Evolutionary conservation across 176 grass and related monocot species (phyloP), one percentile per base, ranked within the genome.

Genomic region (Avena atlantica): DNA sequence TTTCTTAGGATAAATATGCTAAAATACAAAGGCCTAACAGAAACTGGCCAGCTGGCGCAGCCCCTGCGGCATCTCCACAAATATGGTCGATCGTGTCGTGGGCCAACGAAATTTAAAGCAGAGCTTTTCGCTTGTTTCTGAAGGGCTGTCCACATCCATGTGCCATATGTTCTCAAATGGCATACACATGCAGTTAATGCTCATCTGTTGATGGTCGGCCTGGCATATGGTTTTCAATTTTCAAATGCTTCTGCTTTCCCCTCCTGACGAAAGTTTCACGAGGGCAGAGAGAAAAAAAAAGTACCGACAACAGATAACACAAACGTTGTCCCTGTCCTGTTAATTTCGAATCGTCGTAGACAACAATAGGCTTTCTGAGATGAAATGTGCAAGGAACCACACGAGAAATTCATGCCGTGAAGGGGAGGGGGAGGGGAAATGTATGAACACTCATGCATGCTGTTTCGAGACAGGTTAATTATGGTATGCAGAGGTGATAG

Each of bases 131-230:
- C 29, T 57, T 73, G 64, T 86, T 78, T 73, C 65, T 80, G 24
- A 34, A 13, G 1, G 70, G n/a, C n/a, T 74, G 63, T 69, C 78
- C 78, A 68, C 55, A 53, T 74, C 80, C 27, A 77, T 77, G 74
- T 76, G 50, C 51, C 68, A 83, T 83, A 73, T 70, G 81, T 70
- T 47, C 77, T 72, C 86, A 53, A 63, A 49, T 82, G 86, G 44
- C 70, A 53, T 10, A 12, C 3, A 53, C 48, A 76, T 76, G 31
- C 25, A 65, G 78, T 88, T 56, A 88, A 65, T 88, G 76, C 66
- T 11, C 9, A 78, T 61, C 51, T 71, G 69, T 10, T 70, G 16
- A 42, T 78, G 17, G 65, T 70, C 64, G 77, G 69, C 50, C 76
- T 64, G 69, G 19, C 37, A 76, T 4, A 76, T 4, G 29, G 9